phyloP scores from a whole-genome alignment of 495 filamentous ascomycete genomes.

The Opeltia flavorubescens region DNA sequence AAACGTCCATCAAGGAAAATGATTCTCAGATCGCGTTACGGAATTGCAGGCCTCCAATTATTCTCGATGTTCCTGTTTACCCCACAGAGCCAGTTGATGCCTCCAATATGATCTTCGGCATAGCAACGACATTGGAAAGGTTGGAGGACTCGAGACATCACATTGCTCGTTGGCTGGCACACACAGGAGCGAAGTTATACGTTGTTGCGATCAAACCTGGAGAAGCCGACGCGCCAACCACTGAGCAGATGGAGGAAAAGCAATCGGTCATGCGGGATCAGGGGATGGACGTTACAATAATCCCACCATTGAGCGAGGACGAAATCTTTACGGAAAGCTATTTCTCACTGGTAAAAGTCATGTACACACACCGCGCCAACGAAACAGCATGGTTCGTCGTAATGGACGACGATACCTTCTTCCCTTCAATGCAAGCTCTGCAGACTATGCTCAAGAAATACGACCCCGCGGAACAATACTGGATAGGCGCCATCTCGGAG shows the following conservation, averaged over 20 bases:
- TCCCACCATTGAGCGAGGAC: conserved; percentile 33
- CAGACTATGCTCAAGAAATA: conserved; percentile 30
- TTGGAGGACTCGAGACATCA: conserved; percentile 40
- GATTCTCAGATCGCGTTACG: not conserved
- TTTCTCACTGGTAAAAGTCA: conserved; percentile 40
- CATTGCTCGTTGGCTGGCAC: conserved; percentile 48
- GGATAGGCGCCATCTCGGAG: conserved; percentile 45
- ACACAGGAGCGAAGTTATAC: conserved; percentile 40
- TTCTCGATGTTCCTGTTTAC: conserved; percentile 21
- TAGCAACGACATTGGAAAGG: conserved; percentile 42
- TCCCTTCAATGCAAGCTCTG: conserved; percentile 37
- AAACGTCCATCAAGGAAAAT: conserved; percentile 14
- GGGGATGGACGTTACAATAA: conserved; percentile 37
- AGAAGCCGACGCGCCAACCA: conserved; percentile 10
- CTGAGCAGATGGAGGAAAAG: conserved; percentile 13
- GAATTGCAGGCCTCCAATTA: conserved; percentile 16
- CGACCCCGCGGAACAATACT: conserved; percentile 32
- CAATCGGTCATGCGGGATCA: conserved; percentile 27
- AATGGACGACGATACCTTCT: conserved; percentile 61
- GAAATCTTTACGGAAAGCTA: conserved; percentile 36
- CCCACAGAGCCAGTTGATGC: conserved; percentile 27
- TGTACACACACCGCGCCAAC: conserved; percentile 31
- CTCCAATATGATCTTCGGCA: conserved; percentile 43
- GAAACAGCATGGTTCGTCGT: conserved; percentile 45
- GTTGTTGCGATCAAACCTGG: conserved; percentile 39